Conservation (phyloP, 2,329 filamentous ascomycete genomes). For the Alternaria sp. region DNA sequence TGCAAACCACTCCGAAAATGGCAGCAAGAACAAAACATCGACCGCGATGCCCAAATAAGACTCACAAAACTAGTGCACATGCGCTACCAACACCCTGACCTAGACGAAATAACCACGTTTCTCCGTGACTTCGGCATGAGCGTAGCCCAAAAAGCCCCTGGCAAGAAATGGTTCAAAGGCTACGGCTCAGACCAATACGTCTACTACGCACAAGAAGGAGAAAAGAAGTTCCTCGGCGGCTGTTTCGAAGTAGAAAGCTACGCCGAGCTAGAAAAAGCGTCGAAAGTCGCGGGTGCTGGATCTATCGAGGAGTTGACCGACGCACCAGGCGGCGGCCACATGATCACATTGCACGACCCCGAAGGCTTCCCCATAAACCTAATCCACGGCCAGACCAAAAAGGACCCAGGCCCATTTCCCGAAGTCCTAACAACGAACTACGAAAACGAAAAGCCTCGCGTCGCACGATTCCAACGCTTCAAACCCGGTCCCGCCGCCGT, state of each 20-base stretch:
- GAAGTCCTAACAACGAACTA: slow-evolving; percentile 58
- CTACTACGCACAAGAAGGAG: slow-evolving; percentile 60
- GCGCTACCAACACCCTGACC: slow-evolving; percentile 61
- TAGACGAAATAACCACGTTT: slow-evolving; percentile 57
- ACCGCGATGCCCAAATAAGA: slow-evolving; percentile 53
- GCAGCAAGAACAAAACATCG: slow-evolving; percentile 50
- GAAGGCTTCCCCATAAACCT: slow-evolving; percentile 66
- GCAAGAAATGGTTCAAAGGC: slow-evolving; percentile 63
- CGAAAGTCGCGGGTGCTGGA: slow-evolving; percentile 56
- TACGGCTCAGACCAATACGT: slow-evolving; percentile 67
- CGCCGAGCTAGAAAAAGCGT: slow-evolving; percentile 59
- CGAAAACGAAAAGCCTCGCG: slow-evolving; percentile 51
- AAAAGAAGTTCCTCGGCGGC: slow-evolving; percentile 62
- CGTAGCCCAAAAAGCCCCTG: slow-evolving; percentile 38
- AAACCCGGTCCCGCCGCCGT: slow-evolving; percentile 57
- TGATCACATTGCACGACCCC: slow-evolving; percentile 54
- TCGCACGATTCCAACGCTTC: slow-evolving; percentile 61
- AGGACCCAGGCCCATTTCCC: slow-evolving; percentile 53
- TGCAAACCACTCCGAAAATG: slow-evolving; percentile 47
- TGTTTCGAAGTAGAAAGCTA: slow-evolving; percentile 64
- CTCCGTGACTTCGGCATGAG: slow-evolving; percentile 47
- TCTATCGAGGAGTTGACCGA: slow-evolving; percentile 57
- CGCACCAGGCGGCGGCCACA: slow-evolving; percentile 61
- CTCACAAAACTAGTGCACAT: slow-evolving; percentile 58
- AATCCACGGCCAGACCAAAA: slow-evolving; percentile 60